Percentiles rank a stretch among this genome's conserved stretches.
phyloP scores from a whole-genome alignment of 1,284 basidiomycete species.

The Hortiboletus rubellus region DNA sequence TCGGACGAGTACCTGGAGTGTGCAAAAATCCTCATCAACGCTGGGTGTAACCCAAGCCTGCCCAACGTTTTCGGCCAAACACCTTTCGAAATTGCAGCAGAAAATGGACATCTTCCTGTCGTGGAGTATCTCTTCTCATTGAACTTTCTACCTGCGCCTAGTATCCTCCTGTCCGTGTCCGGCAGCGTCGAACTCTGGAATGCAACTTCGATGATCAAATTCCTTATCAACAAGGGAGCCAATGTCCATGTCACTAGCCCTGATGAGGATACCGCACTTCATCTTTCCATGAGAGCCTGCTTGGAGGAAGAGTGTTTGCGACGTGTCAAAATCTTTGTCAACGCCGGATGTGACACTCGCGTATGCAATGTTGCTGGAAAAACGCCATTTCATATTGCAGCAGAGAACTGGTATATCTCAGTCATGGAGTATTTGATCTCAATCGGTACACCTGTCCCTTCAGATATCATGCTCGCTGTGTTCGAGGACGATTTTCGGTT shows the following conservation, averaged over 20 bases:
- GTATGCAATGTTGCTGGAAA: background rate
- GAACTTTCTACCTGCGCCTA: background rate
- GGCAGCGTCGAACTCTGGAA: background rate
- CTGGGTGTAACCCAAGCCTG: constrained; percentile 1
- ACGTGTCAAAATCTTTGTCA: background rate
- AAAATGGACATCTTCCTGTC: background rate
- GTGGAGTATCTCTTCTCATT: background rate
- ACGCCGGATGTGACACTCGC: constrained; percentile 2
- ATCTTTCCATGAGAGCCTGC: background rate
- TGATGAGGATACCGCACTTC: constrained; percentile 1
- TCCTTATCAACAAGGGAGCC: background rate
- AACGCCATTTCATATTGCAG: background rate
- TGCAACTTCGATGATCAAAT: background rate
- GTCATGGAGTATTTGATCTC: constrained; percentile 12
- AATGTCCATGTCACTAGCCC: background rate
- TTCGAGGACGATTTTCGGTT: background rate
- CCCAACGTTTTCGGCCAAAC: background rate
- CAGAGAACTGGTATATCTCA: background rate
- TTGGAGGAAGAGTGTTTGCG: background rate
- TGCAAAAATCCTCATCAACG: background rate
- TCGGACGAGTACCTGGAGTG: background rate
- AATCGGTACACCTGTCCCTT: background rate
- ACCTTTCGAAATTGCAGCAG: background rate
- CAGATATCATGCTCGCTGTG: background rate
- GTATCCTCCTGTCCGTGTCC: background rate